Evolutionary conservation across 2,329 filamentous ascomycete species (phyloP).

Genomic region (Fusarium coffeatum): DNA sequence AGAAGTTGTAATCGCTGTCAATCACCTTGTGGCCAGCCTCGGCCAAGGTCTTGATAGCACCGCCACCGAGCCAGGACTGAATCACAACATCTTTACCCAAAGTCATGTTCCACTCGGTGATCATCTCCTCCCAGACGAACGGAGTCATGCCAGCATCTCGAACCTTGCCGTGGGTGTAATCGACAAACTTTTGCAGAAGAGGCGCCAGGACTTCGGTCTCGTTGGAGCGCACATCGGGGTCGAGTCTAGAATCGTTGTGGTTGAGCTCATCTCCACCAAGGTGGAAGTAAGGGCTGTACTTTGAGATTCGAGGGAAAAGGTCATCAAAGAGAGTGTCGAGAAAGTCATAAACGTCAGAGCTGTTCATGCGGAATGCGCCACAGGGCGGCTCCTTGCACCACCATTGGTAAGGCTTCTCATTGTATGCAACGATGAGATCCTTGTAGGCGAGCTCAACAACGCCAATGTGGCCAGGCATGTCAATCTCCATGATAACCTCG

Average conservation of each 20-base stretch:
- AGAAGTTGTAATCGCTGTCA: conserved; percentile 80
- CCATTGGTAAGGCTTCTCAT: conserved; percentile 65
- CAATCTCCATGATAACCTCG: conserved; percentile 70
- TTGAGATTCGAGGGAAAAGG: conserved; percentile 75
- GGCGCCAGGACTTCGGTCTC: conserved; percentile 73
- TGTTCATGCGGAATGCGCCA: conserved; percentile 81
- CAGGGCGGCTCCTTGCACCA: conserved; percentile 74
- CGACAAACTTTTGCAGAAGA: conserved; percentile 81
- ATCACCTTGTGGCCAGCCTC: conserved; percentile 76
- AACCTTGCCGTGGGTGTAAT: conserved; percentile 75
- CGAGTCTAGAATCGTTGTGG: conserved; percentile 71
- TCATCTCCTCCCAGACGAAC: conserved; percentile 90
- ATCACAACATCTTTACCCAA: conserved; percentile 78
- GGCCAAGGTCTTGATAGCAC: conserved; percentile 70
- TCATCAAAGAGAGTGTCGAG: conserved; percentile 79
- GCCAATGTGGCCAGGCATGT: conserved; percentile 70
- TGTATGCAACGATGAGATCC: conserved; percentile 65
- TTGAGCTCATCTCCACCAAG: conserved; percentile 91
- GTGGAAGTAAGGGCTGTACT: conserved; percentile 82
- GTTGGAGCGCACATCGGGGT: conserved; percentile 77
- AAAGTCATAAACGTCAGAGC: conserved; percentile 75
- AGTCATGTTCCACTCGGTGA: conserved; percentile 80
- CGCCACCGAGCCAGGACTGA: conserved; percentile 79
- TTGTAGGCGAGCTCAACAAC: conserved; percentile 65
- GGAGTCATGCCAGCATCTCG: conserved; percentile 73